Percentiles rank a stretch among this genome's conserved stretches.
Conservation (phyloP, 2,329 filamentous ascomycete species). For the Paraphoma sp. region DNA sequence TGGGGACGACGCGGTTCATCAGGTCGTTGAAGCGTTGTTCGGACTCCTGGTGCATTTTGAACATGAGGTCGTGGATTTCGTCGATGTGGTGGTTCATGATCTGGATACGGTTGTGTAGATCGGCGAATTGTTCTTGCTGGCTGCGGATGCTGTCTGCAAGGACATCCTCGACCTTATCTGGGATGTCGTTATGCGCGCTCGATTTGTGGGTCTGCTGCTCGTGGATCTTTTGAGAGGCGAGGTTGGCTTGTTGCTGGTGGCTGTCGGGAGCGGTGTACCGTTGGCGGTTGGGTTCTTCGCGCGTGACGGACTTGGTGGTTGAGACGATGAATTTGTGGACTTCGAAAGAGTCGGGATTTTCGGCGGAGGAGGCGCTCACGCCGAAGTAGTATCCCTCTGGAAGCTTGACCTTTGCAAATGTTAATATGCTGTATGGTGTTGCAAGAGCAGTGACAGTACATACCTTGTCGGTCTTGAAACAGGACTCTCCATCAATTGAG, state of each 20-base stretch:
- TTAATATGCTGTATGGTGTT: constrained; percentile 7
- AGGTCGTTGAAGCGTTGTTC: constrained; percentile 66
- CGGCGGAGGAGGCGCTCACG: constrained; percentile 84
- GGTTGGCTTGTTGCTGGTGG: constrained; percentile 29
- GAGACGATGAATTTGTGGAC: constrained; percentile 84
- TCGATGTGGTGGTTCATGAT: constrained; percentile 72
- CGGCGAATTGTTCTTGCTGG: constrained; percentile 72
- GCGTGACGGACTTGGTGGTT: constrained; percentile 50
- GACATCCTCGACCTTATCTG: constrained; percentile 49
- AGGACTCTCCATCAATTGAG: constrained; percentile 77
- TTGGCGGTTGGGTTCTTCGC: constrained; percentile 41
- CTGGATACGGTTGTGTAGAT: constrained; percentile 85
- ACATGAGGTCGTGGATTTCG: constrained; percentile 65
- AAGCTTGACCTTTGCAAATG: constrained; percentile 65
- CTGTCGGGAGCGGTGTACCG: constrained; percentile 42
- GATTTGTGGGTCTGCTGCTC: constrained; percentile 23
- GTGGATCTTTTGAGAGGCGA: constrained; percentile 37
- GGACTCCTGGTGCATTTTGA: constrained; percentile 57
- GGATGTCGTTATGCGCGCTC: constrained; percentile 20
- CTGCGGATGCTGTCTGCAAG: constrained; percentile 54
- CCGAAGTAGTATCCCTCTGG: constrained; percentile 85
- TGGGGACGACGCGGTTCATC: constrained; percentile 35
- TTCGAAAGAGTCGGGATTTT: constrained; percentile 94
- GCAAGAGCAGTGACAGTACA: constrained; percentile 1
- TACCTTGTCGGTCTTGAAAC: constrained; percentile 79